Evolutionary conservation across 2,329 filamentous ascomycete genomes (phyloP).

Genomic region (Fulvia fulva): DNA sequence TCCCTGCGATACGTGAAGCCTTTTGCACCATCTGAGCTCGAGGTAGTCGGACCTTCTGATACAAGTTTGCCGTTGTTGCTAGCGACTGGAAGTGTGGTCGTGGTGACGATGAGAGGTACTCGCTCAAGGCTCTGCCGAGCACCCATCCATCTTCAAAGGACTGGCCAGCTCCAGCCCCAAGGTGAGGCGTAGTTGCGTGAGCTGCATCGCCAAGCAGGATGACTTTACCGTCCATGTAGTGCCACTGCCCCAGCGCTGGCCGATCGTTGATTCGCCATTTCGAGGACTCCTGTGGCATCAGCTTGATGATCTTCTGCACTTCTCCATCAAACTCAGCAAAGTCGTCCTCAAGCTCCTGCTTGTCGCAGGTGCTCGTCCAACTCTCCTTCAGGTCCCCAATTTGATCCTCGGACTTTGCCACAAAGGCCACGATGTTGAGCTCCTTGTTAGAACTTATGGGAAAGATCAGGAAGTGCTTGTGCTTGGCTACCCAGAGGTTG

Average conservation of each 20-base stretch:
- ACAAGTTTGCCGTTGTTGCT: conserved; percentile 29
- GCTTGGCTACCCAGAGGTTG: conserved; percentile 33
- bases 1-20: conserved; percentile 31
- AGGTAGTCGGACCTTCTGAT: conserved; percentile 35
- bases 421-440: conserved; percentile 39
- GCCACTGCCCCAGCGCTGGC: conserved; percentile 31
- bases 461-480: conserved; percentile 38
- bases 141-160: conserved; percentile 54
- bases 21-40: conserved; percentile 34
- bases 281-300: conserved; percentile 22
- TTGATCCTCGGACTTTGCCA: conserved; percentile 32
- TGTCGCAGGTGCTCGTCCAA: conserved; percentile 32
- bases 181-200: conserved; percentile 53
- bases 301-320: conserved; percentile 24
- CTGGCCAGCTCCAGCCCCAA: conserved; percentile 54
- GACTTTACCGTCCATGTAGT: conserved; percentile 34
- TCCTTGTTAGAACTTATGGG: conserved; percentile 35
- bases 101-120: conserved; percentile 20
- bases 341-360: conserved; percentile 25
- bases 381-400: conserved; percentile 34
- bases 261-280: conserved; percentile 28
- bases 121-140: conserved; percentile 34
- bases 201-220: conserved; percentile 55
- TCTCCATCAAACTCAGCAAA: conserved; percentile 14
- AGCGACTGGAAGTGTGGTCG: conserved; percentile 16